phyloP scores from a whole-genome alignment of 176 grass and related monocot genomes.

The Carex scoparia region DNA sequence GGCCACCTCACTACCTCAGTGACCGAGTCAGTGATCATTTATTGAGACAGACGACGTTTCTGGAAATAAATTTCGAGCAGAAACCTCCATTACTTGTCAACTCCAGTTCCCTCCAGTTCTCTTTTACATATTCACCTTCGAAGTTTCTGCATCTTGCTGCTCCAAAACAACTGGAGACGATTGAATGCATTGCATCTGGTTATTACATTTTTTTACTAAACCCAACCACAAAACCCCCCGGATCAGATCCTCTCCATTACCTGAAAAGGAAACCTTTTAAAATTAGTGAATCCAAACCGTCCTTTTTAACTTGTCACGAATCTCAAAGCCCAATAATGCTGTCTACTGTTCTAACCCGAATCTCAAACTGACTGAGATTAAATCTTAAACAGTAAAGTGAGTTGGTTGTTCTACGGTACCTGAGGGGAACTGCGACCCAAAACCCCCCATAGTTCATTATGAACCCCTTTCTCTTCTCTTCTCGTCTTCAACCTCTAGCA shows the following conservation, averaged over 20 bases:
- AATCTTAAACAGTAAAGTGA: too few relatives aligned
- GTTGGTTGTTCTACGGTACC: too few relatives aligned
- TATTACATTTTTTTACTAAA: background rate
- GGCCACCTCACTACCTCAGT: slow-evolving; percentile 4
- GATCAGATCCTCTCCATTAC: too few relatives aligned
- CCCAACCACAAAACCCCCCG: background rate
- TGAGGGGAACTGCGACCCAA: background rate
- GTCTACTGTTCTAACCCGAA: too few relatives aligned
- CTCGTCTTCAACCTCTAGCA: background rate
- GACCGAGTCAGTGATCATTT: background rate
- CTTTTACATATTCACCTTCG: background rate
- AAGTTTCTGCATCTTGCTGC: background rate
- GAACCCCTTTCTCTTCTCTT: background rate
- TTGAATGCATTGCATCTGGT: background rate
- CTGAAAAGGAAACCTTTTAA: too few relatives aligned
- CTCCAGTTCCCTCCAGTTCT: background rate
- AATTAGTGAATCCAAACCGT: too few relatives aligned
- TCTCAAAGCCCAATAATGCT: too few relatives aligned
- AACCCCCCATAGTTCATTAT: background rate
- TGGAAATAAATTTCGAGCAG: background rate
- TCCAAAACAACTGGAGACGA: background rate
- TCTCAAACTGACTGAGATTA: too few relatives aligned
- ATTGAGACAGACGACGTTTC: background rate
- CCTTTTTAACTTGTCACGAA: too few relatives aligned
- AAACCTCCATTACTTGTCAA: background rate